Base-by-base conservation (phyloP, 164 flowering plant genomes). In the Tetrastigma voinierianum region DNA sequence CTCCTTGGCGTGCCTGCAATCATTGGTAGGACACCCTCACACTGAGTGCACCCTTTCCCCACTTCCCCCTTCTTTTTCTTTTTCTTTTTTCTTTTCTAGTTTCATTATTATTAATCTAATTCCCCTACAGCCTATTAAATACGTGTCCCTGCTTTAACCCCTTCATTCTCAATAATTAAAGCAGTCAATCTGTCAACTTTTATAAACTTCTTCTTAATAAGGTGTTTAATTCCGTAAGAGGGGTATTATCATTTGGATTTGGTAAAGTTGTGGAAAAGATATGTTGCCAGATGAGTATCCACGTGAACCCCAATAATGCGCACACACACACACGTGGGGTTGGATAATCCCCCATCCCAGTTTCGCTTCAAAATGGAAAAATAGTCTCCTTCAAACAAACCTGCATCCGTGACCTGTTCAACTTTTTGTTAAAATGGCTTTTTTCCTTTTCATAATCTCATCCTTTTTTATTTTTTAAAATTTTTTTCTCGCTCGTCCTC, bases 11-110 rank as follows among this genome's bases (percentile, higher is more conserved):
- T 56, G 74, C 57, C 45, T 10, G 61, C 74, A 78, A 81, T 81
- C 61, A 81, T 79, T 83, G 72, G 44, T 21, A 67, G 76, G 59
- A 75, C 77, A 76, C 61, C 81, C 84, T 78, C 84, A 82, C 87
- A n/a, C n/a, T n/a, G 85, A 75, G 81, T 68, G 82, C 68, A 12
- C n/a, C 43, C 10, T 56, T 19, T 57, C 47, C 43, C 10, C 6
- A 68, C 46, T 46, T 0, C 43, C n/a, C 43, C 20, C 57, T 32
- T 23, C 43, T 3, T 0, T 6, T 69, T 18, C 47, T 15, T 9
- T 19, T 25, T 25, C 18, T n/a, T 60, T 2, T 2, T 25, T 25
- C 40, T 25, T 25, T 25, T 3, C 40, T 25, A 25, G 40, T 25
- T 25, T 25, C 1, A n/a, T n/a, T 25, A 25, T 6, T 25, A n/a